Conservation (phyloP, 2,329 filamentous ascomycete species). For the Tolypocladium cylindrosporum region DNA sequence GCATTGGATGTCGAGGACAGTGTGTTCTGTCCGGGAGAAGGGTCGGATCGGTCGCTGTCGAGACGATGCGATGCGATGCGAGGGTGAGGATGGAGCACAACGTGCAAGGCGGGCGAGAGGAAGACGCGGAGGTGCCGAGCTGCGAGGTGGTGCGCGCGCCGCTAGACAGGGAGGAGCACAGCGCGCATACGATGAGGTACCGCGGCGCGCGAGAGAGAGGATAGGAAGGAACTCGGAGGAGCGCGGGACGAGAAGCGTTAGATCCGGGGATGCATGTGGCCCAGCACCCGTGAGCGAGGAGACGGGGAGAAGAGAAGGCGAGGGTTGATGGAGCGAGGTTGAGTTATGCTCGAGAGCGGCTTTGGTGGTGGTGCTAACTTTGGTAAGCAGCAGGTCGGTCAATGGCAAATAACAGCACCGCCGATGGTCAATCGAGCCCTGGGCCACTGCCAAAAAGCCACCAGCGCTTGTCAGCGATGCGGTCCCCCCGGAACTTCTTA, state of each 20-base stretch:
- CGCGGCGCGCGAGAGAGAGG: background rate
- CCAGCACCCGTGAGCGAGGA: constrained; percentile 7
- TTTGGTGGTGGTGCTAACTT: background rate
- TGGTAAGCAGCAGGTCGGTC: background rate
- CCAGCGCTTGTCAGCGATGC: background rate
- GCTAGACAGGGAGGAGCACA: background rate
- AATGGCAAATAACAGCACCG: background rate
- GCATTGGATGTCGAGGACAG: constrained; percentile 3
- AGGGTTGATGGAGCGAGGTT: background rate
- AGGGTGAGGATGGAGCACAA: background rate
- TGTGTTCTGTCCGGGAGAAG: background rate
- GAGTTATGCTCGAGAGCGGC: background rate
- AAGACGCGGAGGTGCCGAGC: background rate
- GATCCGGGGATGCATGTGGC: constrained; percentile 9
- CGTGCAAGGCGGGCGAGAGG: background rate
- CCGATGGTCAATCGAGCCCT: background rate
- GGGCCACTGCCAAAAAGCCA: background rate
- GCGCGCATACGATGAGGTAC: background rate
- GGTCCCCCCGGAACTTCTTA: background rate
- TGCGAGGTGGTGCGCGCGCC: background rate
- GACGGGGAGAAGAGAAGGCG: background rate
- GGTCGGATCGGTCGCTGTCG: background rate
- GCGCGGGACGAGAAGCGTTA: background rate
- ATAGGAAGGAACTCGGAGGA: background rate
- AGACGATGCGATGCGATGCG: background rate